A percentile compares a stretch with the other conserved stretches of the same genome.
Conservation (phyloP, 164 flowering plant species). For the Aristolochia contorta region DNA sequence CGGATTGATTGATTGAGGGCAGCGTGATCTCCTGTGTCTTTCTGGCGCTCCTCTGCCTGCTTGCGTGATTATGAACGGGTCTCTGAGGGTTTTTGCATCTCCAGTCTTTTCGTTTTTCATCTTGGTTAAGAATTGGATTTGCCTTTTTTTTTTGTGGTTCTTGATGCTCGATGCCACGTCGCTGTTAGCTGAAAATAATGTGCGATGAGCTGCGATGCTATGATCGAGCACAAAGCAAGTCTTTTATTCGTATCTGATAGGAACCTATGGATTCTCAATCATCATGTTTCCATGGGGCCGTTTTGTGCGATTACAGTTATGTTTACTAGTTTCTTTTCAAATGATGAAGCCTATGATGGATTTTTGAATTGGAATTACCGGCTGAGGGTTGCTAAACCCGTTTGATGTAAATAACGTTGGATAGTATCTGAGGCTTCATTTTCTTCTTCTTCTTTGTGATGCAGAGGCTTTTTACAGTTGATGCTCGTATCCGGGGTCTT, state of each 20-base stretch:
- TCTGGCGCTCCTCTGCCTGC: constrained; percentile 9
- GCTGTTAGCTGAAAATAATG: constrained; percentile 26
- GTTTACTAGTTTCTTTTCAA: not conserved
- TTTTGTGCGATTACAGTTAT: constrained; percentile 44
- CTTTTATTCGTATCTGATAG: constrained; percentile 48
- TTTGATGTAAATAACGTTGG: constrained; percentile 2
- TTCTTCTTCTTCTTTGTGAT: not conserved
- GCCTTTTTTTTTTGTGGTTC: not conserved
- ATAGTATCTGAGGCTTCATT: constrained; percentile 9
- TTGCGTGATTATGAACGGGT: constrained; percentile 37
- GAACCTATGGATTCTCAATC: constrained; percentile 37
- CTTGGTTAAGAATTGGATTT: not conserved
- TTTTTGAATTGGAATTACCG: constrained; percentile 48
- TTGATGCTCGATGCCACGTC: constrained; percentile 51
- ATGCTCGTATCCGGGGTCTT: too few relatives aligned
- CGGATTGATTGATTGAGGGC: not conserved
- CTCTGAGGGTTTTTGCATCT: constrained; percentile 22
- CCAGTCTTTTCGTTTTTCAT: not conserved
- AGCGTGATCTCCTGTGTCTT: not conserved
- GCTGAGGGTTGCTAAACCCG: constrained; percentile 20
- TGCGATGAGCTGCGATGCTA: constrained; percentile 51
- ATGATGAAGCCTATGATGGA: constrained; percentile 35
- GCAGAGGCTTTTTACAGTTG: too few relatives aligned
- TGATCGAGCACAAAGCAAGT: constrained; percentile 32
- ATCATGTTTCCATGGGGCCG: constrained; percentile 40